Evolutionary conservation across 495 filamentous ascomycete genomes (phyloP).

Genomic region (Diplogelasinospora grovesii): DNA sequence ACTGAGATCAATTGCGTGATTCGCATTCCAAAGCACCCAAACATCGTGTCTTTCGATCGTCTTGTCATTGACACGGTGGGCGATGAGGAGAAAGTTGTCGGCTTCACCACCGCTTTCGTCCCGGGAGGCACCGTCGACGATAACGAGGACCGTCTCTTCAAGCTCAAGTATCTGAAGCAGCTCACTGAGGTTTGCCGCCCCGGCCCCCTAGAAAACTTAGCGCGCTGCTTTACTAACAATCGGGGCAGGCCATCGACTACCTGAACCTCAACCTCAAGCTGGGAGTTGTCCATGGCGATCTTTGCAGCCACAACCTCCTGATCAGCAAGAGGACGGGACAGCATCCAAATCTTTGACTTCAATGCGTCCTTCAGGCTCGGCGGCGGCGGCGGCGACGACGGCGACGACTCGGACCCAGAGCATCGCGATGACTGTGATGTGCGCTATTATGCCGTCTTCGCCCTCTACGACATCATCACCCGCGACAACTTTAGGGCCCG

Average conservation of each 20-base stretch:
- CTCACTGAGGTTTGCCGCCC: conserved; percentile 16
- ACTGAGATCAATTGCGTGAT: conserved; percentile 30
- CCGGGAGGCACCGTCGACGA: conserved; percentile 25
- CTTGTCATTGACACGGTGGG: conserved; percentile 26
- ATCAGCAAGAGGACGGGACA: conserved; percentile 3
- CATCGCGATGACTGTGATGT: conserved; percentile 8
- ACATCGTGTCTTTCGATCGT: conserved; percentile 29
- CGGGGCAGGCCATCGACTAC: conserved; percentile 6
- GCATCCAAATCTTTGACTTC: conserved; percentile 11
- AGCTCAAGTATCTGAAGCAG: conserved; percentile 31
- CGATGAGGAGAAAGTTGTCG: conserved; percentile 24
- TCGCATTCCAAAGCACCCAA: conserved; percentile 26
- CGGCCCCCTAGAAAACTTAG: neutral
- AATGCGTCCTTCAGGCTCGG: conserved; percentile 4
- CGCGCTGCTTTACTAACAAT: neutral
- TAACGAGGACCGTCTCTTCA: conserved; percentile 18
- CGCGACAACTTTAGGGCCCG: conserved; percentile 1
- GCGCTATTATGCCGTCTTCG: conserved; percentile 6
- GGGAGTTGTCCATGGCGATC: conserved; percentile 4
- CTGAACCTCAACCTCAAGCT: conserved; percentile 4
- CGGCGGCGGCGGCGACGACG: too few relatives aligned
- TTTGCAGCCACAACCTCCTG: conserved; percentile 5
- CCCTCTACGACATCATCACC: conserved; percentile 11
- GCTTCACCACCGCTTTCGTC: conserved; percentile 33
- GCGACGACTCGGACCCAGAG: too few relatives aligned